These are phyloP conservation scores for Dothistroma pini DNA, from an alignment of 2,329 filamentous ascomycete genomes.

Conservation along the genomic window DNA sequence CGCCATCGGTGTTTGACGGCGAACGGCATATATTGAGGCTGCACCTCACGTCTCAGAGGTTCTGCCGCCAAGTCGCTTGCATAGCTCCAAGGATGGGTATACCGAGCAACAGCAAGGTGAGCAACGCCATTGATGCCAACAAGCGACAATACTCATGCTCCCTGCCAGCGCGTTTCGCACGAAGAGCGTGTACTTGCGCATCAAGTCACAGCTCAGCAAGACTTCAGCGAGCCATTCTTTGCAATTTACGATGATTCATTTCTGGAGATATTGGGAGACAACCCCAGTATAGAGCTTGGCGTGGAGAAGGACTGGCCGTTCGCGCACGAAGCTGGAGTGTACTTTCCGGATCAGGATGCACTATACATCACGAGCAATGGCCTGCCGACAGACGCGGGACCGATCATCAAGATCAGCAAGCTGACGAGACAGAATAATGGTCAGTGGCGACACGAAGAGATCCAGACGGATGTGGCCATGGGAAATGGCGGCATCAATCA, in stretches of 20 bases:
- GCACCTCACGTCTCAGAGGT: conserved; percentile 1
- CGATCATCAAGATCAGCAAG: conserved; percentile 29
- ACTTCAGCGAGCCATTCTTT: conserved; percentile 23
- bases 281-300: conserved; percentile 22
- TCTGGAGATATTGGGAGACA: conserved; percentile 24
- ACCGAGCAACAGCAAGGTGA: conserved; percentile 20
- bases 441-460: conserved; percentile 44
- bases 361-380: conserved; percentile 44
- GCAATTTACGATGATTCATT: conserved; percentile 30
- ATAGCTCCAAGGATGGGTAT: conserved; percentile 11
- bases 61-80: background rate
- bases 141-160: conserved; percentile 1
- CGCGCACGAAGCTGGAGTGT: conserved; percentile 41
- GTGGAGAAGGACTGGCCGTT: conserved; percentile 29
- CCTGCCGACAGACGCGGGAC: conserved; percentile 13
- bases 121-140: background rate
- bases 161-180: conserved; percentile 13
- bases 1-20: conserved; percentile 9
- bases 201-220: conserved; percentile 11
- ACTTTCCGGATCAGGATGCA: conserved; percentile 35
- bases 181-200: conserved; percentile 12
- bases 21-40: conserved; percentile 1
- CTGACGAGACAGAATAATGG: conserved; percentile 20
- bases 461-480: conserved; percentile 40
- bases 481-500: conserved; percentile 52